These are phyloP conservation scores for Panicum miliaceum DNA, from an alignment of 176 grass and related monocot species.

Conservation along the genomic window DNA sequence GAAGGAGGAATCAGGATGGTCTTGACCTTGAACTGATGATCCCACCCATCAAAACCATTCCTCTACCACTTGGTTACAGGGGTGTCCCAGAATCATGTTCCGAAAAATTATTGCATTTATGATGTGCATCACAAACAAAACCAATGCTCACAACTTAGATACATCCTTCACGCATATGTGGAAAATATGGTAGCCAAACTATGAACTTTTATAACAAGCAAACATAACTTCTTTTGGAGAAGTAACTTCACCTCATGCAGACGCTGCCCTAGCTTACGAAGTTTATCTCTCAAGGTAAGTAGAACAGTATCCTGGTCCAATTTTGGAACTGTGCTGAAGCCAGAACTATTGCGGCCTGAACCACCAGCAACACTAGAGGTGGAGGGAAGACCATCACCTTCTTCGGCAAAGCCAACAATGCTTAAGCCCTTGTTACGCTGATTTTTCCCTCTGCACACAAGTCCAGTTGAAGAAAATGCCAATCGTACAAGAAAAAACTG, in stretches of 20 bases:
- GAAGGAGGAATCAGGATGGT: neutral
- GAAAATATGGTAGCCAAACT: slow-evolving; percentile 15
- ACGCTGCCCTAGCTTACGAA: slow-evolving; percentile 64
- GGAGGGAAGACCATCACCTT: slow-evolving; percentile 45
- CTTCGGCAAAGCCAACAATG: slow-evolving; percentile 30
- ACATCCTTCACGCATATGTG: neutral
- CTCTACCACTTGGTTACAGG: neutral
- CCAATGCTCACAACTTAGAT: slow-evolving; percentile 13
- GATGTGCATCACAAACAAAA: slow-evolving; percentile 24
- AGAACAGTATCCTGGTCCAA: slow-evolving; percentile 53
- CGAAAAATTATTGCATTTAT: neutral
- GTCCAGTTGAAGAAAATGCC: slow-evolving; percentile 36
- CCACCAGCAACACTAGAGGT: slow-evolving; percentile 44
- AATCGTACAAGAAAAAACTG: slow-evolving; percentile 34
- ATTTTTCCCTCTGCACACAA: slow-evolving; percentile 70
- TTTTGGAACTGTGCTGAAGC: slow-evolving; percentile 52
- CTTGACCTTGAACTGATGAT: no score
- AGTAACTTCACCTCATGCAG: slow-evolving; percentile 64
- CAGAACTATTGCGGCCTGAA: slow-evolving; percentile 44
- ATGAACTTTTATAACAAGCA: slow-evolving; percentile 12
- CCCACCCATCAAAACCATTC: neutral
- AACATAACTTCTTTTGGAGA: neutral
- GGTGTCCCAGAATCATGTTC: neutral
- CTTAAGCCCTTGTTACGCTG: slow-evolving; percentile 64
- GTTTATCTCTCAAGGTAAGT: slow-evolving; percentile 65